Base-by-base conservation (phyloP, 768 basidiomycete genomes). In the Lepiota subincarnata region DNA sequence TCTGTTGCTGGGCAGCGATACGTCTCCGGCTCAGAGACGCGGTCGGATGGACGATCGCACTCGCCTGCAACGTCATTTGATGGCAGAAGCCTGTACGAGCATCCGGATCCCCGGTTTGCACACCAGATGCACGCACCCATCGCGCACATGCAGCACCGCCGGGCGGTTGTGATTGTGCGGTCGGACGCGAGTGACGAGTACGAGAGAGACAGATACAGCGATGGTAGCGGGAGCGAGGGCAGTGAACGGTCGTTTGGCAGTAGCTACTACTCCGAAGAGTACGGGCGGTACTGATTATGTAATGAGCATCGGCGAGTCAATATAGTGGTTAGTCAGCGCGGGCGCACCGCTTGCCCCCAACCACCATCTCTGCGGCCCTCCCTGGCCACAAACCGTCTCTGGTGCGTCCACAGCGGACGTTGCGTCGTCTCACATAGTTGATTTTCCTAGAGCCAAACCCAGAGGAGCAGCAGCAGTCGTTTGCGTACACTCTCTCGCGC, bases 211-310 rank as follows among this genome's bases (percentile, higher is more conserved):
- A 22, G 24, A 10, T 45, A 38, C n/a, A 39, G 35, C 13, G 24
- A 47, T 12, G 19, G 4, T 6, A 52, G 42, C 34, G 18, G 52
- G 10, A 39, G 44, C 22, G 35, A 45, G 12, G 22, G 24, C 18
- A 53, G 51, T 13, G 51, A 53, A 26, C 28, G 41, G 34, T 53
- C 51, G 16, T 53, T 53, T n/a, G n/a, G n/a, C 16, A 53, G 43
- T 16, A 53, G 52, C 10, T 46, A 45, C 31, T 14, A 46, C 18
- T 14, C 40, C 22, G 35, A 16, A 37, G 51, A 36, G 6, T 39
- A 53, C 35, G 35, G 24, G 7, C 18, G 51, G 20, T 45, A 45
- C 41, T 45, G 35, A 35, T 28, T 47, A 47, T 31, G 31, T 31
- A 31, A 31, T 31, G 31, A 31, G 10, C 31, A 31, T 4, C 8